These are phyloP conservation scores for Achaetomium macrosporum DNA, from an alignment of 2,329 filamentous ascomycete species.

Conservation along the genomic window DNA sequence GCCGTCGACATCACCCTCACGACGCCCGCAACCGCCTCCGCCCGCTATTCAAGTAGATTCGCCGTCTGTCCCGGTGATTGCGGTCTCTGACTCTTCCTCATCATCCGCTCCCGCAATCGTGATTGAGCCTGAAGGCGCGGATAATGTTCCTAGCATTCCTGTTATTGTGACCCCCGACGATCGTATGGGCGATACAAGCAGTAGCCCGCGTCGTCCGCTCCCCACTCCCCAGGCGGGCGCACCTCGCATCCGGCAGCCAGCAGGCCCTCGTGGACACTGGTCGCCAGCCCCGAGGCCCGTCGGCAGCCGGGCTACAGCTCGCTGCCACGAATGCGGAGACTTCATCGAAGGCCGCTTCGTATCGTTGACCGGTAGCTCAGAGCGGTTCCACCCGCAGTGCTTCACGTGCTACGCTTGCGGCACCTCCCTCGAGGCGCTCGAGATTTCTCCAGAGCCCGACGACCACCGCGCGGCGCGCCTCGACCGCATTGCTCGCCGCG, in stretches of 20 bases:
- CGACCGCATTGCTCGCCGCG: slow-evolving; percentile 61
- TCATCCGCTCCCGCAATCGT: slow-evolving; percentile 32
- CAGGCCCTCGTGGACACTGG: slow-evolving; percentile 50
- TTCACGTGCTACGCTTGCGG: slow-evolving; percentile 86
- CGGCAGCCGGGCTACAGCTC: slow-evolving; percentile 54
- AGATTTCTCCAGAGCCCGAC: slow-evolving; percentile 90
- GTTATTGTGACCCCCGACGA: slow-evolving; percentile 44
- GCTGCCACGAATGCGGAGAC: slow-evolving; percentile 76
- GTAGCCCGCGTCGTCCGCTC: slow-evolving; percentile 38
- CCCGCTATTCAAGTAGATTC: slow-evolving; percentile 42
- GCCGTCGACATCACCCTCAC: slow-evolving; percentile 32
- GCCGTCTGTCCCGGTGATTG: slow-evolving; percentile 48
- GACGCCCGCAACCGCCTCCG: slow-evolving; percentile 32
- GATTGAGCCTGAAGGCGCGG: slow-evolving; percentile 30
- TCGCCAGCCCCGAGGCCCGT: slow-evolving; percentile 45
- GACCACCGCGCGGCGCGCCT: slow-evolving; percentile 64
- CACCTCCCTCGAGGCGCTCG: slow-evolving; percentile 85
- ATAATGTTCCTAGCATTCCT: slow-evolving; percentile 31
- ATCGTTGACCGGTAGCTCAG: slow-evolving; percentile 63
- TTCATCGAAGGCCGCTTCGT: slow-evolving; percentile 90
- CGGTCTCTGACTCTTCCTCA: slow-evolving; percentile 34
- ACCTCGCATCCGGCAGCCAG: slow-evolving; percentile 30
- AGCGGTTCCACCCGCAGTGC: slow-evolving; percentile 88
- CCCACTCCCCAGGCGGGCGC: slow-evolving; percentile 40
- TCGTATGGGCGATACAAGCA: slow-evolving; percentile 17